phyloP scores from a whole-genome alignment of 1,284 basidiomycete genomes.

The Ustilago hordei region DNA sequence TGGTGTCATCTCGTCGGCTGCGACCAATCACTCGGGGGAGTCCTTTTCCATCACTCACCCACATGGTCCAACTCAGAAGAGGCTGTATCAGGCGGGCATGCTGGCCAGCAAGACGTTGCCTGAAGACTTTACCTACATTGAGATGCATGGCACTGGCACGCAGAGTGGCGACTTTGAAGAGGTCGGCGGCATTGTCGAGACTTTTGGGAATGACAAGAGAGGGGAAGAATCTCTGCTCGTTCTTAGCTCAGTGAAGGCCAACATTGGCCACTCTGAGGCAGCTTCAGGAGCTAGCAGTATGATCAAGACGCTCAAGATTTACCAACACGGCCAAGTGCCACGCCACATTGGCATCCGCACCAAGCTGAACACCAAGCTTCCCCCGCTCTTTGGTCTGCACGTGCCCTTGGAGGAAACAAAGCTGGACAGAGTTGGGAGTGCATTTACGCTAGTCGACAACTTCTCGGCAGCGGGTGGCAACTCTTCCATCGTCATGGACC shows the following conservation, averaged over 20 bases:
- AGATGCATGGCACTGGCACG: constrained; percentile 57
- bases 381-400: constrained; percentile 40
- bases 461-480: constrained; percentile 57
- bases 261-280: constrained; percentile 54
- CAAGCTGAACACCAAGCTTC: constrained; percentile 51
- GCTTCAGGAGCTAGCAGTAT: constrained; percentile 49
- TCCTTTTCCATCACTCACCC: constrained; percentile 57
- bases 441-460: constrained; percentile 50
- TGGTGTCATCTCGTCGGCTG: constrained; percentile 45
- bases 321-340: constrained; percentile 39
- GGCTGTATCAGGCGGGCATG: constrained; percentile 46
- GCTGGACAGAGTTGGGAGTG: constrained; percentile 17
- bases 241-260: constrained; percentile 50
- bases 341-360: constrained; percentile 50
- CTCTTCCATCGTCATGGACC: constrained; percentile 44
- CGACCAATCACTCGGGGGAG: constrained; percentile 54
- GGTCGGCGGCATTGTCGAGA: constrained; percentile 53
- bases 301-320: constrained; percentile 48
- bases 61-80: constrained; percentile 43
- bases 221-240: constrained; percentile 26
- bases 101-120: constrained; percentile 37
- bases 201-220: constrained; percentile 47
- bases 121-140: constrained; percentile 35
- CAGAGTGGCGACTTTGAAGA: constrained; percentile 55
- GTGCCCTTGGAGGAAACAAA: constrained; percentile 29